A percentile compares a stretch with the other conserved stretches of the same genome.
phyloP scores from a whole-genome alignment of 2,329 filamentous ascomycete species.

The Hortaea sp. region DNA sequence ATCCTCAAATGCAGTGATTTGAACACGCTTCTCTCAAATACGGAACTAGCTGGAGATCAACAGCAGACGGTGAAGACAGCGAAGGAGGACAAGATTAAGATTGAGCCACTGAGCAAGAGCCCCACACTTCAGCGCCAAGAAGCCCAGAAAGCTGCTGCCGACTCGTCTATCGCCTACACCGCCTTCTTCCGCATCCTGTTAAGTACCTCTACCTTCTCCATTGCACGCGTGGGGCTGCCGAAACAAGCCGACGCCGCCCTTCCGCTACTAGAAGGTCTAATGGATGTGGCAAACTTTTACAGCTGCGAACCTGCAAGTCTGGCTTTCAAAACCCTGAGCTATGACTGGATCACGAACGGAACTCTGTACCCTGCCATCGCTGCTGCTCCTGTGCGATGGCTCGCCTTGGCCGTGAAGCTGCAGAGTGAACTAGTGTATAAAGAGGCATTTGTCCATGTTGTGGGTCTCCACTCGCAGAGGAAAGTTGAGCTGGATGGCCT shows the following conservation, averaged over 20 bases:
- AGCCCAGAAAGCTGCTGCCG: not conserved
- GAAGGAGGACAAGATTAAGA: not conserved
- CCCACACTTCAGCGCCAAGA: not conserved
- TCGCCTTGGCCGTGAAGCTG: constrained; percentile 21
- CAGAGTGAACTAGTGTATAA: constrained; percentile 24
- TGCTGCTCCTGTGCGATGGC: constrained; percentile 23
- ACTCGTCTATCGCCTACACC: constrained; percentile 12
- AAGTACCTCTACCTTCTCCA: not conserved
- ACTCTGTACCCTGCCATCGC: constrained; percentile 24
- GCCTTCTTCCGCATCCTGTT: constrained; percentile 19
- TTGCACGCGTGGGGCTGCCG: not conserved
- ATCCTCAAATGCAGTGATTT: not conserved
- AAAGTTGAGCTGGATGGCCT: constrained; percentile 11
- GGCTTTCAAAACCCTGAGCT: constrained; percentile 17
- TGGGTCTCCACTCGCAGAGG: constrained; percentile 20
- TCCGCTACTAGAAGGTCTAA: constrained; percentile 18
- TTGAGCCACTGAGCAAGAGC: not conserved
- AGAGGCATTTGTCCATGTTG: constrained; percentile 28
- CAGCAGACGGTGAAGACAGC: not conserved
- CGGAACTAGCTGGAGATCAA: no score
- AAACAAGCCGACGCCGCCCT: constrained; percentile 10
- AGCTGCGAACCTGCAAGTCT: constrained; percentile 1
- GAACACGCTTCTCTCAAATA: not conserved
- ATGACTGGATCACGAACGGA: constrained; percentile 16
- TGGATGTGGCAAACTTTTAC: constrained; percentile 18